Conservation (phyloP, 768 basidiomycete genomes). For the Serpula lacrymans region DNA sequence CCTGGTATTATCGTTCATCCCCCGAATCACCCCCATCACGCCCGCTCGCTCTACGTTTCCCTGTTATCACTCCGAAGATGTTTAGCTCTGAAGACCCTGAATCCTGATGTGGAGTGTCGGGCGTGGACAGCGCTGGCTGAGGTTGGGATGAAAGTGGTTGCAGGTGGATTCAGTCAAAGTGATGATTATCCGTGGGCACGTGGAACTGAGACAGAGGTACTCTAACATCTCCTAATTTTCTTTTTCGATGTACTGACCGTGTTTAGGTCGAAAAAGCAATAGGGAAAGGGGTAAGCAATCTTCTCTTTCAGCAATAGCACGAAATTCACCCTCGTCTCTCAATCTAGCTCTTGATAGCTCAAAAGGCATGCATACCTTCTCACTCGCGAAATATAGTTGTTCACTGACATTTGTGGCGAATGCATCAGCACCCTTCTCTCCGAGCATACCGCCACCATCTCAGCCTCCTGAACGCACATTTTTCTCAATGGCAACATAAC, state of each 20-base stretch:
- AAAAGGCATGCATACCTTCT: conserved; percentile 39
- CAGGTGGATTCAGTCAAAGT: conserved; percentile 37
- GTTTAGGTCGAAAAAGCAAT: conserved; percentile 58
- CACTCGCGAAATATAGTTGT: background rate
- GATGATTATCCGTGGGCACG: conserved; percentile 41
- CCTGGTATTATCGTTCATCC: conserved; percentile 63
- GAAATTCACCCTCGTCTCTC: conserved; percentile 1
- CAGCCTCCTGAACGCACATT: conserved; percentile 57
- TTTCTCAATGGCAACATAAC: conserved; percentile 51
- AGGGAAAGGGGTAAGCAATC: conserved; percentile 59
- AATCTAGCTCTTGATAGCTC: conserved; percentile 48
- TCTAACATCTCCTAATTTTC: background rate
- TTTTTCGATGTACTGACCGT: background rate
- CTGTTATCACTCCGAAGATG: conserved; percentile 54
- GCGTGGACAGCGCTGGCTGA: conserved; percentile 73
- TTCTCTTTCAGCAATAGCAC: background rate
- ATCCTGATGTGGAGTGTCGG: conserved; percentile 60
- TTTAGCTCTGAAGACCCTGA: conserved; percentile 45
- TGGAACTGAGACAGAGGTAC: conserved; percentile 55
- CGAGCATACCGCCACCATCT: conserved; percentile 57
- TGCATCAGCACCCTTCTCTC: conserved; percentile 58
- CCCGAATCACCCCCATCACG: conserved; percentile 55
- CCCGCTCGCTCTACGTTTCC: conserved; percentile 53
- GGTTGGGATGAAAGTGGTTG: conserved; percentile 56
- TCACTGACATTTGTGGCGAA: conserved; percentile 6